Percentiles rank a stretch among this genome's conserved stretches.
Evolutionary conservation across 1,284 basidiomycete genomes (phyloP).

Genomic region (Gomphus sp.): DNA sequence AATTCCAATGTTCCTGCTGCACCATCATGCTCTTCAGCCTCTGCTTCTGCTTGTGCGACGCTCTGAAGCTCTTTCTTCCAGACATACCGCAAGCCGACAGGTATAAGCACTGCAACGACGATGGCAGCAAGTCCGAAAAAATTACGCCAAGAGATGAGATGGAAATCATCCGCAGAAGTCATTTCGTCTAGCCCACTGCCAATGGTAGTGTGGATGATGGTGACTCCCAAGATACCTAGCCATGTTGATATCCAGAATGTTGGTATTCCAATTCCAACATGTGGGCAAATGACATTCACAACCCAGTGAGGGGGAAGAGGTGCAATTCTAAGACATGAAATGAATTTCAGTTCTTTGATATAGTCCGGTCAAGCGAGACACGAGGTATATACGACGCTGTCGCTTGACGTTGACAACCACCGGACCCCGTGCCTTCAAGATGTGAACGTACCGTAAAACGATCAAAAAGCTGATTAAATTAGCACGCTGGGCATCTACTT

Average conservation of each 20-base stretch:
- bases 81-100: conserved; percentile 77
- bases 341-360: not conserved
- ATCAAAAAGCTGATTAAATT: conserved; percentile 87
- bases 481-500: conserved; percentile 62
- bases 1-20: not conserved
- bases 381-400: not conserved
- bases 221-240: conserved; percentile 86
- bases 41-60: conserved; percentile 2
- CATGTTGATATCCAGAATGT: conserved; percentile 90
- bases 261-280: conserved; percentile 79
- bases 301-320: conserved; percentile 97
- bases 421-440: not conserved
- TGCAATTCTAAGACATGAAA: conserved; percentile 56
- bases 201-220: conserved; percentile 93
- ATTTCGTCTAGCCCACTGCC: conserved; percentile 91
- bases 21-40: too few species aligned
- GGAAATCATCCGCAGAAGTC: conserved; percentile 88
- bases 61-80: conserved; percentile 11
- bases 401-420: not conserved
- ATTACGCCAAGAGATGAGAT: conserved; percentile 84
- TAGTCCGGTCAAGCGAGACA: conserved; percentile 1
- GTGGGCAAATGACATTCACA: conserved; percentile 89
- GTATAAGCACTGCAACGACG: conserved; percentile 84
- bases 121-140: conserved; percentile 77
- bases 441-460: conserved; percentile 42